Percentiles rank a stretch among this genome's conserved stretches.
phyloP scores from a whole-genome alignment of 768 basidiomycete genomes.

The Mrakia blollopis region DNA sequence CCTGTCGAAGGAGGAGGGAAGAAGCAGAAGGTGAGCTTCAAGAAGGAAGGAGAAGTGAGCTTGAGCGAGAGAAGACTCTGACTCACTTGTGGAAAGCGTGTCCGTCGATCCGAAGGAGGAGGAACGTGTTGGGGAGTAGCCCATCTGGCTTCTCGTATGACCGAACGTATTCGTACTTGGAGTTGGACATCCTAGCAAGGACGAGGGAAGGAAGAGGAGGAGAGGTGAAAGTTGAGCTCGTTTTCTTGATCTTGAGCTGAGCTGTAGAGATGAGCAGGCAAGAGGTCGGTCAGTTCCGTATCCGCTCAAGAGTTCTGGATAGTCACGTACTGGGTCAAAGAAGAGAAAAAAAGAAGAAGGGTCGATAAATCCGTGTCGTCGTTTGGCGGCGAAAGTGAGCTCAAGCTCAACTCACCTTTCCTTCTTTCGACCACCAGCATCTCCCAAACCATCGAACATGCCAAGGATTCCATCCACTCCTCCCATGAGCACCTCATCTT shows the following conservation, averaged over 20 bases:
- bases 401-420: no score
- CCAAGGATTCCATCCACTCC: no score
- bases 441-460: no score
- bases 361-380: no score
- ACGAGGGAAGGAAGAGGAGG: neutral
- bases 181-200: constrained; percentile 68
- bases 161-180: constrained; percentile 86
- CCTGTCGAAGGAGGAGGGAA: constrained; percentile 46
- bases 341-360: no score
- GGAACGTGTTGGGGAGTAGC: constrained; percentile 73
- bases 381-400: no score
- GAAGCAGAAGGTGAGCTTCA: neutral
- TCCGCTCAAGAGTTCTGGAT: no score
- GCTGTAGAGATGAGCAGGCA: no score
- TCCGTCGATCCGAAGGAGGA: constrained; percentile 84
- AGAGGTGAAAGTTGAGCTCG: neutral
- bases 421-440: no score
- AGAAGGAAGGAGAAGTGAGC: neutral
- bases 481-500: no score
- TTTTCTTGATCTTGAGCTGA: neutral
- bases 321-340: no score
- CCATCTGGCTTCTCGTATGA: constrained; percentile 83
- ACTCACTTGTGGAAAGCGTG: constrained; percentile 84
- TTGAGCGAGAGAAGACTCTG: constrained; percentile 16
- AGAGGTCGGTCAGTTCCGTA: no score